phyloP scores from a whole-genome alignment of 1,284 basidiomycete genomes.

The Sparassis latifolia region DNA sequence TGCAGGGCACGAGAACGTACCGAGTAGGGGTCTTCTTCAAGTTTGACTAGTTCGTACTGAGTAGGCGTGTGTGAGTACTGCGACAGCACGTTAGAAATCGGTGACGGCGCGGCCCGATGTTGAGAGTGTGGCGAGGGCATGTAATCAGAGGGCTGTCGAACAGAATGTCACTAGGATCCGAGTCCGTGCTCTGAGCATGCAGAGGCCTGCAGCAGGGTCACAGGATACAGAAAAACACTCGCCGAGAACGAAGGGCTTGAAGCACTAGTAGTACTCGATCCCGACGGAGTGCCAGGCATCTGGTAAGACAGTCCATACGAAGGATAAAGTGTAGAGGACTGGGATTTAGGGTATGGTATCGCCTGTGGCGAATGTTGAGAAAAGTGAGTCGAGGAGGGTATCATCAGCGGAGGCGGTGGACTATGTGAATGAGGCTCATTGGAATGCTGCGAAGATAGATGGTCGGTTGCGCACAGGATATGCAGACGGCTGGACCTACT shows the following conservation, averaged over 20 bases:
- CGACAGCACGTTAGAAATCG: constrained; percentile 17
- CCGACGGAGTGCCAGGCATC: constrained; percentile 61
- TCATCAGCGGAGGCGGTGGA: constrained; percentile 57
- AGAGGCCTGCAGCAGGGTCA: constrained; percentile 22
- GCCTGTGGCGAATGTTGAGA: constrained; percentile 15
- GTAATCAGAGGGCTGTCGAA: constrained; percentile 54
- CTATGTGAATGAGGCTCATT: constrained; percentile 30
- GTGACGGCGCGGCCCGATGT: constrained; percentile 17
- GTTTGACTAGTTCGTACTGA: constrained; percentile 31
- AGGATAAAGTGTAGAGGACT: constrained; percentile 37
- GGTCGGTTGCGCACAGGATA: not conserved
- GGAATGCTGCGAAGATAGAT: constrained; percentile 6
- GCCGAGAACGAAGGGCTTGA: constrained; percentile 75
- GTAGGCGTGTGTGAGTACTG: constrained; percentile 24
- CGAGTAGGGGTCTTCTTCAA: constrained; percentile 60
- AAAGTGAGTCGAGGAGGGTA: constrained; percentile 34
- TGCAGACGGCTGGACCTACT: constrained; percentile 26
- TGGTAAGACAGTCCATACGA: constrained; percentile 49
- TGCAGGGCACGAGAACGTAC: constrained; percentile 30
- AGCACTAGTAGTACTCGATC: constrained; percentile 63
- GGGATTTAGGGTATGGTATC: constrained; percentile 8
- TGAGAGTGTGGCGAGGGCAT: constrained; percentile 18
- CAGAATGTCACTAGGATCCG: constrained; percentile 42
- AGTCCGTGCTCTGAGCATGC: constrained; percentile 26
- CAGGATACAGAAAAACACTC: constrained; percentile 50